phyloP scores from a whole-genome alignment of 495 filamentous ascomycete species.

The Pyrenopolyporus hunteri region DNA sequence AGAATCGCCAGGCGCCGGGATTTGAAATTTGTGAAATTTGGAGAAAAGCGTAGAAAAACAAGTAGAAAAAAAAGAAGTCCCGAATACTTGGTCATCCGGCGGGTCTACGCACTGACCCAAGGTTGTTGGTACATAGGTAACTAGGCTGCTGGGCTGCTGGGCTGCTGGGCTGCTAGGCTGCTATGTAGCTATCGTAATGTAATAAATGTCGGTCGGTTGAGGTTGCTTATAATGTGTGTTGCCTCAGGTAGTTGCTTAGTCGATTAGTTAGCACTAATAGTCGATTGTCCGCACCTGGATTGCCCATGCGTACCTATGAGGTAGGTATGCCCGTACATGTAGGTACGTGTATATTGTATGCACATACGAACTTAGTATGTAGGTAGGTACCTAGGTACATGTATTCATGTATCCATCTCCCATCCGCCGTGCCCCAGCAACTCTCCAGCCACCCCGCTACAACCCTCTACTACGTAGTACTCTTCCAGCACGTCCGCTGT shows the following conservation, averaged over 20 bases:
- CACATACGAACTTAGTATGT: not conserved
- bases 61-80: slow-evolving; percentile 34
- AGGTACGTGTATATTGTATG: not conserved
- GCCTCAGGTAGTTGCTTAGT: too few relatives aligned
- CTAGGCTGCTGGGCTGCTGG: not conserved
- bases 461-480: slow-evolving; percentile 1
- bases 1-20: slow-evolving; percentile 44
- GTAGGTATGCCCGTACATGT: not conserved
- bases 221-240: too few relatives aligned
- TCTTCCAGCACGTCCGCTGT: not conserved
- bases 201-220: too few relatives aligned
- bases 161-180: not conserved
- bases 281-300: too few relatives aligned
- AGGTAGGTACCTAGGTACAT: slow-evolving; percentile 9
- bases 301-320: not conserved
- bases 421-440: not conserved
- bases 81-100: slow-evolving; percentile 32
- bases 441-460: slow-evolving; percentile 16
- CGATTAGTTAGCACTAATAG: too few relatives aligned
- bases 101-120: slow-evolving; percentile 22
- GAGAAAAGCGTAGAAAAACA: slow-evolving; percentile 35
- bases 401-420: not conserved
- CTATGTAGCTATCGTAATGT: too few relatives aligned
- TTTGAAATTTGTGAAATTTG: slow-evolving; percentile 43
- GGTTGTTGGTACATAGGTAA: slow-evolving; percentile 17